Evolutionary conservation across 2,329 filamentous ascomycete species (phyloP).

Genomic region (Biscogniauxia mediterranea): DNA sequence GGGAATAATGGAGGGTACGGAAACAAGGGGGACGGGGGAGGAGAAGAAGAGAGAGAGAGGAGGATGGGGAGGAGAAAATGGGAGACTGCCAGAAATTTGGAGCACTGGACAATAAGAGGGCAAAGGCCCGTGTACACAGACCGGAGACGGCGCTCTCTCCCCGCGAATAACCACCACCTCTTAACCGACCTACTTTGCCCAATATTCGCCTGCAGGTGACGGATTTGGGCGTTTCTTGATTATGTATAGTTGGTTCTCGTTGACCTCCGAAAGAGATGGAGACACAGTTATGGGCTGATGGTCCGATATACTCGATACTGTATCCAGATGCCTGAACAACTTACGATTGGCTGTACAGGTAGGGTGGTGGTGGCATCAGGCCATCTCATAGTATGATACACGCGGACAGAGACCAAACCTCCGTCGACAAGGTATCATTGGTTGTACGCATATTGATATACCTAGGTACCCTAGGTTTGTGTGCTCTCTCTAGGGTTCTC

Average conservation of each 20-base stretch:
- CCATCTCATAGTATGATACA: not conserved
- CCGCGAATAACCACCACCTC: not conserved
- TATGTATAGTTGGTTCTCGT: not conserved
- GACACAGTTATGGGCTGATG: not conserved
- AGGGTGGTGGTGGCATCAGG: not conserved
- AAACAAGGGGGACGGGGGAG: too few species aligned
- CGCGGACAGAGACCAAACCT: not conserved
- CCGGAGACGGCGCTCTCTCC: not conserved
- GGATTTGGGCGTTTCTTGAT: not conserved
- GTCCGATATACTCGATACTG: not conserved
- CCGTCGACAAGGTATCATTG: too few species aligned
- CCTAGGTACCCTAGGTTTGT: too few species aligned
- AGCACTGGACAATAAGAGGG: not conserved
- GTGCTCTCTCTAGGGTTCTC: too few species aligned
- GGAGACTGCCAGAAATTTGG: not conserved
- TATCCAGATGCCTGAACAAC: not conserved
- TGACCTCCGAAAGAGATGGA: not conserved
- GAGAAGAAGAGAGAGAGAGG: not conserved
- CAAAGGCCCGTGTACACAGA: not conserved
- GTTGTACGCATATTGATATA: too few species aligned
- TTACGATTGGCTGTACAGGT: not conserved
- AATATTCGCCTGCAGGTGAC: not conserved
- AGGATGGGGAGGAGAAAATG: not conserved
- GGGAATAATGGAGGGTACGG: too few species aligned
- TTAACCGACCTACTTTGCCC: too few species aligned